phyloP scores from a whole-genome alignment of 2,329 filamentous ascomycete species.

The Pseudogymnoascus sp. region DNA sequence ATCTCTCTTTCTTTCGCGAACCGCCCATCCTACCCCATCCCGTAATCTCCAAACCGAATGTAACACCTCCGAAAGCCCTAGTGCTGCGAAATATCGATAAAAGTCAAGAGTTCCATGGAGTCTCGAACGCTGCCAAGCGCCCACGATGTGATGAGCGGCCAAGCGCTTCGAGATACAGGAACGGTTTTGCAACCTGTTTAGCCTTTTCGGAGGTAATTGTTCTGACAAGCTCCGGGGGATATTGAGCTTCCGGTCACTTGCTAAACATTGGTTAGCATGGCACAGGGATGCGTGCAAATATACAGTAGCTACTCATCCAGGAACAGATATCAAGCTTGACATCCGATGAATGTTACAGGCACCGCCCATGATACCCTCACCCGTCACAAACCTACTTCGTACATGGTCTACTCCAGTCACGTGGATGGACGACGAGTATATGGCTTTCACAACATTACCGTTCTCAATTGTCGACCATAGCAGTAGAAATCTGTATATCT shows the following conservation, averaged over 20 bases:
- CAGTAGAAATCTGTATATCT: not conserved
- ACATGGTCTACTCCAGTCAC: not conserved
- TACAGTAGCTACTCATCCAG: not conserved
- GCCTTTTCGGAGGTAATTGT: not conserved
- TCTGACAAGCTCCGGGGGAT: not conserved
- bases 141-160: not conserved
- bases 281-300: not conserved
- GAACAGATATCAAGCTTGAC: not conserved
- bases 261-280: not conserved
- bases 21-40: constrained; percentile 1
- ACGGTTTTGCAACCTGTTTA: not conserved
- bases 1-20: not conserved
- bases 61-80: not conserved
- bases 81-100: constrained; percentile 3
- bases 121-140: not conserved
- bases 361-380: not conserved
- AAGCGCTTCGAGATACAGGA: constrained; percentile 3
- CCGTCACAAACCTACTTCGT: too few relatives aligned
- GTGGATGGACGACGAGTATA: not conserved
- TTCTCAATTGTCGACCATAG: not conserved
- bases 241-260: not conserved
- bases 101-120: not conserved
- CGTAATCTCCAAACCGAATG: constrained; percentile 2
- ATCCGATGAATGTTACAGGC: not conserved
- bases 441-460: not conserved